Evolutionary conservation across 2,329 filamentous ascomycete species (phyloP).

Genomic region (Aureobasidium sp.): DNA sequence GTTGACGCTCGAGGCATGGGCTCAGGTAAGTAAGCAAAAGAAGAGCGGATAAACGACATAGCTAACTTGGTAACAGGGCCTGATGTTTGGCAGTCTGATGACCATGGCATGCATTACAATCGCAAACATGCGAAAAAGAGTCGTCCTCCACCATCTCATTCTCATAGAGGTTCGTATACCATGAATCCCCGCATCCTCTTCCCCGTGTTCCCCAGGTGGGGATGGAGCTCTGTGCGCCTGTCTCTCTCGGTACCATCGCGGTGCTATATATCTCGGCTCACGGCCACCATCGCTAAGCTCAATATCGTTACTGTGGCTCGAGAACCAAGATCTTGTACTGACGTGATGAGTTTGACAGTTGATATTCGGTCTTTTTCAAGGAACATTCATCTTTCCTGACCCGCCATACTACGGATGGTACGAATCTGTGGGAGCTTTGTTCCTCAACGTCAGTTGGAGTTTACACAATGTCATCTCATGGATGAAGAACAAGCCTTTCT

Average conservation of each 20-base stretch:
- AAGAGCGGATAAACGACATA: not conserved
- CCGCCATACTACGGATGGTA: slow-evolving; percentile 54
- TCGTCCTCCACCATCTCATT: slow-evolving; percentile 43
- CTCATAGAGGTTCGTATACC: slow-evolving; percentile 39
- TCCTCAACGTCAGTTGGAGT: slow-evolving; percentile 54
- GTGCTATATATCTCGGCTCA: not conserved
- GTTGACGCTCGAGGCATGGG: slow-evolving; percentile 18
- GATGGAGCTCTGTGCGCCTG: not conserved
- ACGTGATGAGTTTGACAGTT: slow-evolving; percentile 31
- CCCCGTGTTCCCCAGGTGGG: not conserved
- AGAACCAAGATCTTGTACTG: not conserved
- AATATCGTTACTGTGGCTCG: not conserved
- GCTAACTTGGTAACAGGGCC: slow-evolving; percentile 30
- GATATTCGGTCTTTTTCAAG: slow-evolving; percentile 48
- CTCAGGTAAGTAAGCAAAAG: slow-evolving; percentile 2
- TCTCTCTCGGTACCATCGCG: not conserved
- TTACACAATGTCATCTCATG: slow-evolving; percentile 59
- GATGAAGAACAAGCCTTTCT: slow-evolving; percentile 55
- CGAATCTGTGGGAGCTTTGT: slow-evolving; percentile 50
- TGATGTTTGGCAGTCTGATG: slow-evolving; percentile 32
- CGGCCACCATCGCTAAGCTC: not conserved
- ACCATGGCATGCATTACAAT: slow-evolving; percentile 41
- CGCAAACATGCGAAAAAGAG: slow-evolving; percentile 40
- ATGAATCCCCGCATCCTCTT: slow-evolving; percentile 30
- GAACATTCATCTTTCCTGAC: slow-evolving; percentile 29